Evolutionary conservation across 2,329 filamentous ascomycete genomes (phyloP).

Genomic region (Ceratocystiopsis brevicomis): DNA sequence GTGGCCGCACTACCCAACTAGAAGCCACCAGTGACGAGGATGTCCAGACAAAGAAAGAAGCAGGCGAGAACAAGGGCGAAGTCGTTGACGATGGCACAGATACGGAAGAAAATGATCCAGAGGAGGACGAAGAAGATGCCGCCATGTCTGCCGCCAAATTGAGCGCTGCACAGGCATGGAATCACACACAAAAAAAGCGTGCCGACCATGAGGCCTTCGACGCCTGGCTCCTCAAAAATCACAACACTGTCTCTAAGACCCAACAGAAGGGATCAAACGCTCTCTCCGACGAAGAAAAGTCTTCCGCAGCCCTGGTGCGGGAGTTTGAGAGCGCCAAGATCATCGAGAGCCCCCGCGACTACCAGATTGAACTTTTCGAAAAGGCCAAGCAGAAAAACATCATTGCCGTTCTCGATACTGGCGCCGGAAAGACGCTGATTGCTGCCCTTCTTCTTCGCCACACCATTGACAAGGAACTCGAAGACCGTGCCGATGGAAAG

Average conservation of each 20-base stretch:
- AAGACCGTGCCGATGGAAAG: conserved; percentile 42
- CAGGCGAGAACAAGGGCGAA: conserved; percentile 13
- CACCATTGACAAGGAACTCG: conserved; percentile 58
- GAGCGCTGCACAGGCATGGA: background rate
- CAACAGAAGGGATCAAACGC: conserved; percentile 10
- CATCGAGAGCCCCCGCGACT: conserved; percentile 66
- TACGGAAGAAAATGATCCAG: conserved; percentile 10
- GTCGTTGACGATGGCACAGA: conserved; percentile 9
- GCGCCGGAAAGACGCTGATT: conserved; percentile 92
- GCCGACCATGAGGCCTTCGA: conserved; percentile 32
- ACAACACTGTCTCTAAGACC: conserved; percentile 14
- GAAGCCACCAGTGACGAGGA: background rate
- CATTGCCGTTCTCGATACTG: conserved; percentile 88
- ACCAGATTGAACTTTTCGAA: conserved; percentile 83
- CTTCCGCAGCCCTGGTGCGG: conserved; percentile 16
- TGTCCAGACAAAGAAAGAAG: background rate
- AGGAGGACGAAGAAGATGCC: too few relatives aligned
- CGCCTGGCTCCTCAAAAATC: conserved; percentile 20
- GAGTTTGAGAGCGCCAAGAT: conserved; percentile 28
- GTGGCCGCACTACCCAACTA: too few relatives aligned
- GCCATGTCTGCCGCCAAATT: conserved; percentile 13
- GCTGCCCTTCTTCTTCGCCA: conserved; percentile 69
- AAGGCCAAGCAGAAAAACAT: conserved; percentile 67
- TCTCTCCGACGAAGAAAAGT: conserved; percentile 15
- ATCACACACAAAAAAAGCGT: conserved; percentile 27